Evolutionary conservation across 176 grass and related monocot species (phyloP), one percentile per base, ranked within the genome.

Genomic region (Raddia distichophylla): DNA sequence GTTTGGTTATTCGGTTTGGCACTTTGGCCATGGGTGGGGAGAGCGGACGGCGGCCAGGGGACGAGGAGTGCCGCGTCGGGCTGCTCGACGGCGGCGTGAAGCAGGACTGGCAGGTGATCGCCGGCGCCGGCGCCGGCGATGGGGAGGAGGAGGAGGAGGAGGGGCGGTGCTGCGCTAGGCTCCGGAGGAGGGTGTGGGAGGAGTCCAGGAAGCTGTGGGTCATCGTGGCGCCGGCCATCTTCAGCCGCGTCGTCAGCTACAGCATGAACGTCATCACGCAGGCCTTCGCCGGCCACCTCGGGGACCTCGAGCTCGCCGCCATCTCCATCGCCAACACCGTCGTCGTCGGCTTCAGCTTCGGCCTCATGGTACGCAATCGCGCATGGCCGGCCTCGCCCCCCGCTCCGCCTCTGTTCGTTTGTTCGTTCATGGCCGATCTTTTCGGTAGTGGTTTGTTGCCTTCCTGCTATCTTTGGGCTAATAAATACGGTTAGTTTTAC

Each of bases 251-350:
- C 61, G 96, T 93, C 60, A 88, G 71, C 53, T 98, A 84, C 90
- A 93, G 90, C 90, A 93, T 95, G 90, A 98, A 98, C 84, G 81
- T 98, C 62, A 95, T 98, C 87, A 95, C 93, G 5, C 96, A 98
- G 80, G 96, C 96, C 73, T 98, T 98, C 79, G 96, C 96, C 2
- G 96, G 96, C 1, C 96, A 98, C 78, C 81, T 98, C 84, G 96
- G 96, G 55, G 93, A 98, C 75, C 92, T 95, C 72, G 96, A 95
- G 86, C 96, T 98, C 70, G 95, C 92, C 49, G 63, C 95, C 78
- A 93, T 98, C 64, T 95, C 95, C 82, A 95, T 98, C 68, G 95
- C 95, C 18, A 98, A 90, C 80, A 91, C 95, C 59, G 92, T 98
- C 75, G 79, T 98, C 65, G 90, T 95, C 49, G 95, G 95, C 6